A percentile compares a stretch with the other conserved stretches of the same genome.
Evolutionary conservation across 2,329 filamentous ascomycete genomes (phyloP).

Genomic region (Colletotrichum scovillei): DNA sequence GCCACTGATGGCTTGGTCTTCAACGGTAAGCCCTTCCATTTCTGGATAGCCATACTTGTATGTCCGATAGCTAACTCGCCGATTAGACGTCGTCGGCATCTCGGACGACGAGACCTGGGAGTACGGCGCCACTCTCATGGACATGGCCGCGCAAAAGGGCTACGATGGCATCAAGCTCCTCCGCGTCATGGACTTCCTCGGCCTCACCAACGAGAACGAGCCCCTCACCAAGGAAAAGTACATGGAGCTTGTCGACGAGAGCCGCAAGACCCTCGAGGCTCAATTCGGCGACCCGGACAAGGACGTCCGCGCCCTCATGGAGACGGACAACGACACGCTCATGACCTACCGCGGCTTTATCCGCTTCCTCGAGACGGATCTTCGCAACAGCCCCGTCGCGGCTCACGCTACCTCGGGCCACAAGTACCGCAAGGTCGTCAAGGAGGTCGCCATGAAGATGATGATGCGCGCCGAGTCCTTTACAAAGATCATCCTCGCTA

Average conservation of each 20-base stretch:
- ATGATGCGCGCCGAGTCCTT: constrained; percentile 36
- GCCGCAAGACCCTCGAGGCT: constrained; percentile 26
- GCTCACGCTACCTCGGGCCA: constrained; percentile 27
- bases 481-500: constrained; percentile 36
- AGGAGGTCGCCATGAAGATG: constrained; percentile 37
- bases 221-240: constrained; percentile 30
- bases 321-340: constrained; percentile 37
- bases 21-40: constrained; percentile 14
- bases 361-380: constrained; percentile 35
- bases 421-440: constrained; percentile 37
- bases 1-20: constrained; percentile 55
- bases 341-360: constrained; percentile 38
- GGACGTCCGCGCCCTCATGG: constrained; percentile 35
- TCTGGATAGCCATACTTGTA: accelerated
- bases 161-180: constrained; percentile 48
- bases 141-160: constrained; percentile 46
- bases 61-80: constrained; percentile 15
- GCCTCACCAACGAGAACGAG: constrained; percentile 33
- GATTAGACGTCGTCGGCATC: constrained; percentile 53
- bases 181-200: constrained; percentile 50
- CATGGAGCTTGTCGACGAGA: constrained; percentile 26
- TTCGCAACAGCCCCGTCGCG: constrained; percentile 31
- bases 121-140: constrained; percentile 49
- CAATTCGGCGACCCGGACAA: constrained; percentile 30
- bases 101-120: constrained; percentile 53